Conservation (phyloP, 2,329 filamentous ascomycete genomes). For the Colletotrichum salicis region DNA sequence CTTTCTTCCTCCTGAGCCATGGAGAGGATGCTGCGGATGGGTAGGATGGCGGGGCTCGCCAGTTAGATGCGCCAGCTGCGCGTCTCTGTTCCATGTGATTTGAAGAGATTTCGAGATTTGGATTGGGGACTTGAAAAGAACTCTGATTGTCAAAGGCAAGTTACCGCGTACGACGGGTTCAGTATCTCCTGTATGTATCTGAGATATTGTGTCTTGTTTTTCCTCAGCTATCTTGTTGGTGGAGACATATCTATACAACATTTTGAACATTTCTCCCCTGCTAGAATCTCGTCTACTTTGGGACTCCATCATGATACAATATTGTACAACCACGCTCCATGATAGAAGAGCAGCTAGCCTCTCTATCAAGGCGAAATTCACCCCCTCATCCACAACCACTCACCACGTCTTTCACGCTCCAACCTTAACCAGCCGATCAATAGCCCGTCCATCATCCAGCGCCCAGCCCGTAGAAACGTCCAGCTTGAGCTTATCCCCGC, state of each 20-base stretch:
- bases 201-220: neutral
- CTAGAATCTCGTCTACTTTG: neutral
- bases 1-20: neutral
- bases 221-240: neutral
- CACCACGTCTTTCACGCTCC: neutral
- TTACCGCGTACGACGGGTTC: too few species aligned
- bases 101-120: neutral
- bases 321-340: neutral
- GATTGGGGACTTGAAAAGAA: neutral
- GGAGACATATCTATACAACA: neutral
- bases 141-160: too few species aligned
- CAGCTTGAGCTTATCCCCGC: constrained; percentile 64
- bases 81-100: neutral
- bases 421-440: constrained; percentile 63
- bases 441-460: constrained; percentile 66
- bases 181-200: too few species aligned
- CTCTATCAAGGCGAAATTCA: neutral
- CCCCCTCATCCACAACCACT: neutral
- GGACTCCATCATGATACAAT: neutral
- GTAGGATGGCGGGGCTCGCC: neutral
- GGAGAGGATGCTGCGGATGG: neutral
- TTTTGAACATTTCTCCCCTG: neutral
- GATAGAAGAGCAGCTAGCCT: neutral
- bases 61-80: neutral
- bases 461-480: constrained; percentile 68